Base-by-base conservation (phyloP, 768 basidiomycete genomes). In the Leccinum longicurvipes region DNA sequence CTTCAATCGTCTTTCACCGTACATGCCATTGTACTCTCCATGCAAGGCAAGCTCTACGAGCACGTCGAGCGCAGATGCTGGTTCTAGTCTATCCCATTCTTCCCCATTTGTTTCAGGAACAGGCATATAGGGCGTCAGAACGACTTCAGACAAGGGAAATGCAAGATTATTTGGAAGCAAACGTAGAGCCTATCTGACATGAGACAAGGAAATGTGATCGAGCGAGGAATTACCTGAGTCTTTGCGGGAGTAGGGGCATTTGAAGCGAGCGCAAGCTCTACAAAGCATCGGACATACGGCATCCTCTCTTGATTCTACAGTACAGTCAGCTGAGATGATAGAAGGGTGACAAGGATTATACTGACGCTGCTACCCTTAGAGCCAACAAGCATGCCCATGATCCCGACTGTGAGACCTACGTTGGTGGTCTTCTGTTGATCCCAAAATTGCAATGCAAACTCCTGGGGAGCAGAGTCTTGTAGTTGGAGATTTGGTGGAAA, bases 381-480 rank as follows among this genome's bases (percentile, higher is more conserved):
- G n/a, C 81, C 79, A 31, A 93, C 79, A 9, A 98, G 81, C 78
- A 95, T 89, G 3, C 92, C 86, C 61, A 98, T 84, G 56, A 97
- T 83, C 19, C 85, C 85, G 3, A 98, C 75, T 8, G 92, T 83
- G n/a, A 93, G 73, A 0, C 81, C 78, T 1, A 86, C 84, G 65
- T 97, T 98, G 23, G 81, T 73, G n/a, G 81, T 73, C 71, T 98
- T 99, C 69, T 93, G 90, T 41, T 85, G 81, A 61, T 95, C 92
- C 97, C 97, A 99, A 71, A 93, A 93, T 68, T 99, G 97, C 45
- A 98, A 74, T 1, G 94, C 88, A 71, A 98, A 98, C 59, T 91
- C 88, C 68, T 97, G 91, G 1, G 87, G 89, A n/a, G 81, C 79
- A 6, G 76, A 64, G 52, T 82, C 80, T 53, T 81, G 78, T 24